Evolutionary conservation across 148 eudicot genomes (phyloP).

Genomic region (Vaccinium darrowii): DNA sequence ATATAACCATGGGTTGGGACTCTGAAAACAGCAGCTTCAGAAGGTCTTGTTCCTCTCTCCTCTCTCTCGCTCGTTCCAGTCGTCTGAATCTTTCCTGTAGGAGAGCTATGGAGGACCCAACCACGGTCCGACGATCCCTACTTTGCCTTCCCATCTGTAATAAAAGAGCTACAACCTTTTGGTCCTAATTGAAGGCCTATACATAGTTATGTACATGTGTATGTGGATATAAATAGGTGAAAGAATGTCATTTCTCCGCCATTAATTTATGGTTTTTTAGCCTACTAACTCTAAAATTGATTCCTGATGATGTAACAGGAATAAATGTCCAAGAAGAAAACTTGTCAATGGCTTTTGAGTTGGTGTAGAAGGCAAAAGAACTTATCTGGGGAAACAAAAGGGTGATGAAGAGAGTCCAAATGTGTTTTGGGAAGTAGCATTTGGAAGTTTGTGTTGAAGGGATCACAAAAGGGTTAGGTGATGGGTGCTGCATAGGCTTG

Average conservation of each 20-base stretch:
- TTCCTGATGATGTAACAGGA: constrained; percentile 6
- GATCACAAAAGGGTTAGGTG: constrained; percentile 16
- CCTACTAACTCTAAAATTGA: neutral
- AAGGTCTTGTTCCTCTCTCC: constrained; percentile 21
- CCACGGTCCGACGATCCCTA: neutral
- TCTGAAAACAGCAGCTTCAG: constrained; percentile 18
- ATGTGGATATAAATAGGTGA: neutral
- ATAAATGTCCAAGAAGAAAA: constrained; percentile 22
- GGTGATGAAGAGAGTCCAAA: constrained; percentile 11
- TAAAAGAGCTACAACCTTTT: neutral
- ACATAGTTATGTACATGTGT: neutral
- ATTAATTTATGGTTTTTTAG: neutral
- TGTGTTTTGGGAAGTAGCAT: constrained; percentile 5
- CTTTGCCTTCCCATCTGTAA: neutral
- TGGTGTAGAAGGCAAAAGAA: constrained; percentile 17
- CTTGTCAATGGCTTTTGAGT: neutral
- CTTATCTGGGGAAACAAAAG: neutral
- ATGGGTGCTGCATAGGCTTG: neutral
- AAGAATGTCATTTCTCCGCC: neutral
- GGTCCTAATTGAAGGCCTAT: neutral
- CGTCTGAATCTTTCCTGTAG: constrained; percentile 27
- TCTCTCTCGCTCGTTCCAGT: constrained; percentile 17
- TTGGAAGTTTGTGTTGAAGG: constrained; percentile 20
- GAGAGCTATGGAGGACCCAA: constrained; percentile 27
- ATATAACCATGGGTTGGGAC: constrained; percentile 4